Base-by-base conservation (phyloP, 108 stramenopile genomes). In the Cyclotella atomus region DNA sequence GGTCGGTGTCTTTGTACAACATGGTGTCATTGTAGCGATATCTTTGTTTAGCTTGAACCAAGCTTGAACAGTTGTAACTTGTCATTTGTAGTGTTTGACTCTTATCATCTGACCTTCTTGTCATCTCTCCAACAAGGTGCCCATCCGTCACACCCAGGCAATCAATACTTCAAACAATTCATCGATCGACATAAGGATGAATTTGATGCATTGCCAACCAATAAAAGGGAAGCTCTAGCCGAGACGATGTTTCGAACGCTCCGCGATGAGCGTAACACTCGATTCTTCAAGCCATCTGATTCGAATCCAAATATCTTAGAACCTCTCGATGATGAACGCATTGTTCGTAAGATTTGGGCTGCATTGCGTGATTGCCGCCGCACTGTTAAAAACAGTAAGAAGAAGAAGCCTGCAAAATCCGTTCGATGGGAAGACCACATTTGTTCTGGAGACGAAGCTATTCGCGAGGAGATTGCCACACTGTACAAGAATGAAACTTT, bases 311-410 rank as follows among this genome's bases (percentile, higher is more conserved):
- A 20, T 29, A 0, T 47, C 3, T 65, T 49, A 15, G 64, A 47
- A 47, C 17, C 49, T 5, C 27, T 65, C 10, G 16, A 46, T 49
- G 29, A 46, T 15, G 64, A 65, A 20, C 45, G 45, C 8, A 35
- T 28, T 49, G 45, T 65, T 7, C 23, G 29, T 14, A 65, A 65
- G 45, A 61, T 61, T 36, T 32, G 47, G 17, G 47, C 49, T 65
- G 64, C 64, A 0, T 21, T 65, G 25, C 64, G 64, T 30, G 64
- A 65, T 65, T 65, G 64, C 35, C 45, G 45, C 1, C 0, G 12
- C 6, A 65, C 47, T 3, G 64, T 15, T 16, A 9, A 21, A 29
- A 45, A 49, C 0, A 5, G 9, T 2, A 65, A 32, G 17, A 10
- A 65, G 45, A 46, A 30, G 27, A 32, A 5, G 4, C 12, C 16